Percentiles rank a stretch among this genome's conserved stretches.
Evolutionary conservation across 345 rosid genomes (phyloP).

Genomic region (Cochlearia excelsa): DNA sequence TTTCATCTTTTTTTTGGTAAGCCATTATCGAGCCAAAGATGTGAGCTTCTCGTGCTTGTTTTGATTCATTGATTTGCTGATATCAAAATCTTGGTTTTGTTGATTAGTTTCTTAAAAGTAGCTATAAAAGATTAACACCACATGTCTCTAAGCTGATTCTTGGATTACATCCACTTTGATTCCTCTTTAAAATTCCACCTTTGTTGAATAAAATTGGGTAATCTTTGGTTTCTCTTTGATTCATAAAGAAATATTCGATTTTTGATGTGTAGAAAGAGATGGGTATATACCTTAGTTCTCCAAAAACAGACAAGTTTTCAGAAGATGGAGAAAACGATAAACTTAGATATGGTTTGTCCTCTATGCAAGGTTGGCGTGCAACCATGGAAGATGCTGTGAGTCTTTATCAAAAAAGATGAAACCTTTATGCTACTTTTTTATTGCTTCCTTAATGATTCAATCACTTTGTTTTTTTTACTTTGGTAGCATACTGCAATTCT

Average conservation of each 20-base stretch:
- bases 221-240: conserved; percentile 1
- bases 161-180: not conserved
- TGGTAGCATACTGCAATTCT: conserved; percentile 82
- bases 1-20: too few relatives aligned
- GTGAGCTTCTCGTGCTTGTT: conserved; percentile 17
- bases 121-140: conserved; percentile 15
- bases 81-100: conserved; percentile 1
- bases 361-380: conserved; percentile 93
- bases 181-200: not conserved
- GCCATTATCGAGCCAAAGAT: conserved; percentile 9
- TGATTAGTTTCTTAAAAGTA: too few relatives aligned
- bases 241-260: not conserved
- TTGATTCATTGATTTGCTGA: conserved; percentile 12
- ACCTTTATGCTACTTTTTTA: conserved; percentile 6
- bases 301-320: conserved; percentile 70
- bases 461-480: conserved; percentile 19
- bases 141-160: not conserved
- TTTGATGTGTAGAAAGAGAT: conserved; percentile 30
- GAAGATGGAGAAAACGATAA: conserved; percentile 66
- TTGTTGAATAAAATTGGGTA: too few relatives aligned
- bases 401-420: conserved; percentile 19
- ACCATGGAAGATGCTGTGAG: conserved; percentile 92
- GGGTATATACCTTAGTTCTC: conserved; percentile 80
- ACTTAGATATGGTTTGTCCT: conserved; percentile 64
- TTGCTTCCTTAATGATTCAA: not conserved